These are phyloP conservation scores for Cyberlindnera mycetangii DNA, from an alignment of 805 yeast species.

Conservation along the genomic window DNA sequence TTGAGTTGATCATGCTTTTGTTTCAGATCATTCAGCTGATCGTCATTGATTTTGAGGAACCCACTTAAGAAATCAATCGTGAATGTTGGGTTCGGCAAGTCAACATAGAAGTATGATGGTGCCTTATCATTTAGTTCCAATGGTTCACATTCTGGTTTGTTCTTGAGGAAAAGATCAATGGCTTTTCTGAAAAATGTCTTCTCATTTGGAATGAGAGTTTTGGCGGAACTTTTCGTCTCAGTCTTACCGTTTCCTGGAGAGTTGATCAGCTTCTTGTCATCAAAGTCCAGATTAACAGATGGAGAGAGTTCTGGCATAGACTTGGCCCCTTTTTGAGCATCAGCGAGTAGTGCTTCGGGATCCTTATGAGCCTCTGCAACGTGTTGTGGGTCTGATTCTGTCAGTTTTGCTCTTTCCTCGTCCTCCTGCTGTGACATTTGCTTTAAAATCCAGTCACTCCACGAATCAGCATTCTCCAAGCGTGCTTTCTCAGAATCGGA, in stretches of 20 bases:
- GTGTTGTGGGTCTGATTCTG: conserved; percentile 1
- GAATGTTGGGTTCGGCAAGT: conserved; percentile 28
- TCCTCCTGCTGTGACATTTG: background rate
- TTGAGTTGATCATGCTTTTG: conserved; percentile 22
- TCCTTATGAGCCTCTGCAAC: background rate
- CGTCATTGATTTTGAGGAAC: conserved; percentile 18
- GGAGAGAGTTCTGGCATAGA: background rate
- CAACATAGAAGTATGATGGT: conserved; percentile 27
- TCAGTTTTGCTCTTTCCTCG: conserved; percentile 2
- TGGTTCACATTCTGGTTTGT: conserved; percentile 22
- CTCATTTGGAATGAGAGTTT: background rate
- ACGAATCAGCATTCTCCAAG: background rate
- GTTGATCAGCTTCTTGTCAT: background rate
- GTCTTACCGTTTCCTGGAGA: background rate
- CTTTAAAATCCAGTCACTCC: conserved; percentile 1
- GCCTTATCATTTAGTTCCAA: conserved; percentile 23
- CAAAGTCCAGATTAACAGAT: background rate
- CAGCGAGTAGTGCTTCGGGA: background rate
- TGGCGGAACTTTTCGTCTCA: background rate
- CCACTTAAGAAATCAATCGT: conserved; percentile 23
- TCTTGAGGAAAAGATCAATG: conserved; percentile 20
- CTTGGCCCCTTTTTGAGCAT: background rate
- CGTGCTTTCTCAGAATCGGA: background rate
- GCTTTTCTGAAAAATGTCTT: conserved; percentile 20
- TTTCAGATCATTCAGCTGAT: conserved; percentile 21